Base-by-base conservation (phyloP, 768 basidiomycete species). In the Podaxis sp. region DNA sequence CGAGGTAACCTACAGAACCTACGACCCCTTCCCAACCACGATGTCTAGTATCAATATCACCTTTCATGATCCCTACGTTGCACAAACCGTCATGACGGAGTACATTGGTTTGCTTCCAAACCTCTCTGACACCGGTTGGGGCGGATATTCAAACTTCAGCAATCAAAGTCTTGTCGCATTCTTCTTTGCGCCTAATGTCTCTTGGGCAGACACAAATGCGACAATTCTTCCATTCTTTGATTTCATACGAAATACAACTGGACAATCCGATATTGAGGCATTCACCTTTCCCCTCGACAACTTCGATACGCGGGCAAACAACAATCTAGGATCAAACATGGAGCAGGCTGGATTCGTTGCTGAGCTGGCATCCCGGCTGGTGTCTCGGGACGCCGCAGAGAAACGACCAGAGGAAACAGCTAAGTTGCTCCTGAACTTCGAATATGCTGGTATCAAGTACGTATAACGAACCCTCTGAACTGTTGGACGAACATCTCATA, bases 1-100 rank as follows among this genome's bases (percentile, higher is more conserved):
- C 3, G 79, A 78, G 1, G 77, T 76, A 6, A 82, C 82, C 0
- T 84, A 84, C 65, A 68, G 69, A 53, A 82, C 80, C 0, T 75
- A 82, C 56, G 75, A 78, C 3, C 26, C 62, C 12, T 65, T 73
- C 12, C 79, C 82, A 4, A 49, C 79, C 60, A 71, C 71, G 24
- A 54, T 65, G 7, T 71, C 68, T n/a, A 38, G 44, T 20, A 30
- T 78, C 56, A 50, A 62, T 1, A 74, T 70, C 40, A 41, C 40
- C 11, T 41, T 41, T 10, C 40, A 12, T 12, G 40, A 41, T 41
- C 17, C 40, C 40, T 6, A 76, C 3, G 62, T 65, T 0, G 68
- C 75, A 0, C 62, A 71, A 22, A 68, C 69, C 1, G 70, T 80
- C 24, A 63, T 76, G 6, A 74, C 76, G 0, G 76, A 76, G 58